Conservation (phyloP, 2,329 filamentous ascomycete genomes). For the Escovopsis weberi region DNA sequence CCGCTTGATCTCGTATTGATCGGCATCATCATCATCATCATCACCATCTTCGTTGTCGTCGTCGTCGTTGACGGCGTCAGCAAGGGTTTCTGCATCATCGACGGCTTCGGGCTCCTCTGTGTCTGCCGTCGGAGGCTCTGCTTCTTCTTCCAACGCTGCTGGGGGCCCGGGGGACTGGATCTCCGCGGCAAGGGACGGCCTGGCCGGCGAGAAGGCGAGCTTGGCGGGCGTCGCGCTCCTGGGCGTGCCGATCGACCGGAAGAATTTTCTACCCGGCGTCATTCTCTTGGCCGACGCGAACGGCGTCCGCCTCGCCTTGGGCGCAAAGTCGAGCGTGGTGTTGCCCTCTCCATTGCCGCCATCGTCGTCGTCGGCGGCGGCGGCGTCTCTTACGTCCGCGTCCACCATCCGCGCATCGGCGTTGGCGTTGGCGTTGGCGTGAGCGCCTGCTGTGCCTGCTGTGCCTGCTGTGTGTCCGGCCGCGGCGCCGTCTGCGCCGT, state of each 20-base stretch:
- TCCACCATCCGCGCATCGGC: too few species aligned
- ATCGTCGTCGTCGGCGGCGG: not conserved
- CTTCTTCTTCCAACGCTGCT: too few species aligned
- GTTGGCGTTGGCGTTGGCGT: not conserved
- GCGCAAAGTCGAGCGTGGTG: not conserved
- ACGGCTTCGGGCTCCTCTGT: not conserved
- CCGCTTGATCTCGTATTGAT: slow-evolving; percentile 9
- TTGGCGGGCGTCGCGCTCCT: too few species aligned
- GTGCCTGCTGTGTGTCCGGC: not conserved
- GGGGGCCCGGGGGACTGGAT: too few species aligned
- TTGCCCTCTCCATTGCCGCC: not conserved
- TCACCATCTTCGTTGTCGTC: not conserved
- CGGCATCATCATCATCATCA: not conserved
- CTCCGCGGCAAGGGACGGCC: not conserved
- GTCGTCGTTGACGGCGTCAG: not conserved
- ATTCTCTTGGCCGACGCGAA: too few species aligned
- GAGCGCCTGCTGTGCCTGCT: not conserved
- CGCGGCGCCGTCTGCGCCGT: too few species aligned
- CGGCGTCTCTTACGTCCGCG: not conserved
- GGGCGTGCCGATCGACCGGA: too few species aligned
- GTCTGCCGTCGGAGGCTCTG: not conserved
- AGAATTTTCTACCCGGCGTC: too few species aligned
- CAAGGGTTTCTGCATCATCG: not conserved
- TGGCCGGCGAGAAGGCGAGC: too few species aligned
- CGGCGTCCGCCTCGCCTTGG: not conserved